Evolutionary conservation across 2,329 filamentous ascomycete species (phyloP), one percentile per base, ranked within the genome.

Genomic region (Penicillium carneum): DNA sequence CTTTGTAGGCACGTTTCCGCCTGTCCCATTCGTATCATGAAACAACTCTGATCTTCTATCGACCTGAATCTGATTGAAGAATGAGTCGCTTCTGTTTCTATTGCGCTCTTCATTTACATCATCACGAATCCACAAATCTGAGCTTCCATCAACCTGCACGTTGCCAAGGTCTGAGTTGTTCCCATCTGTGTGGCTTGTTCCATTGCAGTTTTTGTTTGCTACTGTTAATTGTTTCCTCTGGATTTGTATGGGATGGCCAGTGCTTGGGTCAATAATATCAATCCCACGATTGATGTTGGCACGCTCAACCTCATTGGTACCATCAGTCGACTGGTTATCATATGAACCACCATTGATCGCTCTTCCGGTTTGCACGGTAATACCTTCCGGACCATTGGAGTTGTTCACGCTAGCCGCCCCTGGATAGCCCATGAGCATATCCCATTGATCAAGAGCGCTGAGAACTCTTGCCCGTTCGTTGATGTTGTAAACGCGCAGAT

Each of bases 401-500:
- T n/a, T 53, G 26, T 45, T 16, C 14, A 33, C n/a, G 16, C 14
- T 14, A 53, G 18, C 5, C n/a, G 26, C 9, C 26, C 20, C 11
- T 33, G n/a, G 12, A 47, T 38, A 3, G 1, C 5, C 5, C 31
- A n/a, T 18, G 10, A 59, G 20, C 1, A 20, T 4, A 4, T 48
- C 45, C 16, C 49, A 18, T 16, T 47, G 23, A 10, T 48, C 57
- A 26, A 56, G 16, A 14, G 54, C 46, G 8, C 5, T 16, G 10
- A 51, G 38, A 5, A 60, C 9, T n/a, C 18, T 43, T 14, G 43
- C 51, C 2, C 57, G 43, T 31, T 56, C 51, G 1, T 18, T 56
- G 31, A 23, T 56, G 12, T 60, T 34, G 9, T 34, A 43, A 12
- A 60, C 31, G n/a, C 57, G 57, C 20, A 49, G 7, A 3, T 16